Evolutionary conservation across 176 grass and related monocot genomes (phyloP).

Genomic region (Bothriochloa decipiens): DNA sequence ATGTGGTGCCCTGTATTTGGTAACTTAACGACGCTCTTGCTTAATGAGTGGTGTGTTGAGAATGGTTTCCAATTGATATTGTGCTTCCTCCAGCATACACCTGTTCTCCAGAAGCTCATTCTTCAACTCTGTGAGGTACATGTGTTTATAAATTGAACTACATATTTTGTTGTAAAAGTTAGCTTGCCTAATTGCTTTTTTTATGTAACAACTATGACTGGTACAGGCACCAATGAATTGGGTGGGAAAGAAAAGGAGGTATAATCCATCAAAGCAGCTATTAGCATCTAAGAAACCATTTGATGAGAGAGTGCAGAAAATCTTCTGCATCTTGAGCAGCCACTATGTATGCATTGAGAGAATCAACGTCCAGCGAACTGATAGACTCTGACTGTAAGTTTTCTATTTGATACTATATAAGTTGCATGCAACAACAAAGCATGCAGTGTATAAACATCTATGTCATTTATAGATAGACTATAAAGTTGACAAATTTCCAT

Average conservation of each 20-base stretch:
- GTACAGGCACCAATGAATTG: background rate
- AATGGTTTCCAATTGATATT: background rate
- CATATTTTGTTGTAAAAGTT: background rate
- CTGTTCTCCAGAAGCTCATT: slow-evolving; percentile 31
- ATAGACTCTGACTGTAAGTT: background rate
- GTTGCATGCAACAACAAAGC: no score
- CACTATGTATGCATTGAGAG: background rate
- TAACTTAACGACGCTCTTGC: background rate
- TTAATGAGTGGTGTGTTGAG: slow-evolving; percentile 4
- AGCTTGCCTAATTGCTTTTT: background rate
- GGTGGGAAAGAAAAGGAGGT: background rate
- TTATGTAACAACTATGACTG: background rate
- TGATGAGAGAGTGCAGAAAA: background rate
- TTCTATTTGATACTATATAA: no score
- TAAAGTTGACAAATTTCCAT: no score
- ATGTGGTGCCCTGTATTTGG: background rate
- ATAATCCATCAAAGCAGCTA: background rate
- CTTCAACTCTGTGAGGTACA: slow-evolving; percentile 17
- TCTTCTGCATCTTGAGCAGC: background rate
- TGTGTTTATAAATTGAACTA: background rate
- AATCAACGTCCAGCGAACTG: background rate
- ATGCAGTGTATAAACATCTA: no score
- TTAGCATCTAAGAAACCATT: slow-evolving; percentile 4
- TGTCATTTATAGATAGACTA: no score
- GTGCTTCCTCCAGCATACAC: slow-evolving; percentile 28